Base-by-base conservation (phyloP, 768 basidiomycete species). In the Phanerodontia chrysosporium region DNA sequence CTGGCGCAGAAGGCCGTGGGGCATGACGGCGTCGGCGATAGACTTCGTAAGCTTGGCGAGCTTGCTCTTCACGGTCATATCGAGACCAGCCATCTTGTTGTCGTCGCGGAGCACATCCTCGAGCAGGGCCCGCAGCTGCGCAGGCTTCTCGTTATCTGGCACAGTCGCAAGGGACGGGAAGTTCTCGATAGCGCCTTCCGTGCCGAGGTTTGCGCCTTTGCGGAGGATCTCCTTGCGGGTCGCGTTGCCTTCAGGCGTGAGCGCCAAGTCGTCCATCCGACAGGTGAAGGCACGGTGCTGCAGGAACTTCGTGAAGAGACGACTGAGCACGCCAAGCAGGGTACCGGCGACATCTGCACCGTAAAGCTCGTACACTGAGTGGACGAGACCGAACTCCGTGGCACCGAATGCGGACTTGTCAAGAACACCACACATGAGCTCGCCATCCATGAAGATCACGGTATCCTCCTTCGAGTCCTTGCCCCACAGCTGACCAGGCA, bases 331-430 rank as follows among this genome's bases (percentile, higher is more conserved):
- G 53, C 95, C 93, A 21, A 99, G 86, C 14, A 99, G 84, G 67
- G 87, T 87, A 53, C 95, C 96, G 4, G 97, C 96, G 22, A 84
- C 75, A 53, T 89, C 88, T 10, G 95, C 80, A 13, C 97, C 95
- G 69, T 98, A 99, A 8, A 99, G 76, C 66, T 99, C 97, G 72
- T 95, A 92, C 18, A 95, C 89, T 0, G 97, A 98, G 73, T 99
- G 97, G 12, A 98, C 93, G 39, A 99, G 83, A 70, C 97, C 97
- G 69, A 89, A 98, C 18, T 97, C 92, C 1, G 91, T 87, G 24
- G 97, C 95, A 65, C 97, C 97, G 70, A 96, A 97, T 27, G 97
- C 92, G 8, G 95, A 90, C 75, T 99, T 99, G 77, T 99, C 97
- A 57, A 99, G 80, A 35, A 98, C 83, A 72, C 97, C 97, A 64